Evolutionary conservation across 2,329 filamentous ascomycete genomes (phyloP).

Genomic region (Fusarium ramigenum): DNA sequence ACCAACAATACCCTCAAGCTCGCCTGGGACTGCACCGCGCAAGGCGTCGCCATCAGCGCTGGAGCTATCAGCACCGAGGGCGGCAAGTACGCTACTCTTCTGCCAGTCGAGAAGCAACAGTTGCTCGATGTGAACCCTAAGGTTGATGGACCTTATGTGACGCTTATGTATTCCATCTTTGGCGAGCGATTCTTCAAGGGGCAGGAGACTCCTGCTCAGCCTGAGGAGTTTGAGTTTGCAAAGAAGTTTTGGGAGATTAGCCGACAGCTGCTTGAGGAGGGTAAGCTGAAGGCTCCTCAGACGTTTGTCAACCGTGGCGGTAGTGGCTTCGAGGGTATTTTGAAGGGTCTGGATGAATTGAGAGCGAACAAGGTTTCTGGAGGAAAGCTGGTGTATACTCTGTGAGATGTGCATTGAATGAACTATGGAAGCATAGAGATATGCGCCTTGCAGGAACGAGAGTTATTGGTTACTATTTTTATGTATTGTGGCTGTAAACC

Average conservation of each 20-base stretch:
- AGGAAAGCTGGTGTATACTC: constrained; percentile 11
- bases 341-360: constrained; percentile 9
- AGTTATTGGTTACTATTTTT: too few relatives aligned
- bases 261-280: not conserved
- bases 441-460: not conserved
- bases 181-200: constrained; percentile 6
- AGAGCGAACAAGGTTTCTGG: constrained; percentile 1
- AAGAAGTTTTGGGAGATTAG: constrained; percentile 10
- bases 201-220: not conserved
- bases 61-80: constrained; percentile 5
- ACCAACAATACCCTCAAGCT: constrained; percentile 37
- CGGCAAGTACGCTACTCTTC: constrained; percentile 8
- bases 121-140: constrained; percentile 2
- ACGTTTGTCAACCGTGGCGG: not conserved
- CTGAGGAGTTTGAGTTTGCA: constrained; percentile 8
- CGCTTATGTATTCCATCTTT: constrained; percentile 18
- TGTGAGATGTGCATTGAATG: not conserved
- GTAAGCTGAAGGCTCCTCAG: not conserved
- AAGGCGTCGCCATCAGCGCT: not conserved
- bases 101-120: not conserved
- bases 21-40: constrained; percentile 39
- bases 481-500: not conserved
- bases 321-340: not conserved
- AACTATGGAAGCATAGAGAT: not conserved
- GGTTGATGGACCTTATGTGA: constrained; percentile 3